Conservation (phyloP, 495 filamentous ascomycete species). For the Lentithecium fluviatile region DNA sequence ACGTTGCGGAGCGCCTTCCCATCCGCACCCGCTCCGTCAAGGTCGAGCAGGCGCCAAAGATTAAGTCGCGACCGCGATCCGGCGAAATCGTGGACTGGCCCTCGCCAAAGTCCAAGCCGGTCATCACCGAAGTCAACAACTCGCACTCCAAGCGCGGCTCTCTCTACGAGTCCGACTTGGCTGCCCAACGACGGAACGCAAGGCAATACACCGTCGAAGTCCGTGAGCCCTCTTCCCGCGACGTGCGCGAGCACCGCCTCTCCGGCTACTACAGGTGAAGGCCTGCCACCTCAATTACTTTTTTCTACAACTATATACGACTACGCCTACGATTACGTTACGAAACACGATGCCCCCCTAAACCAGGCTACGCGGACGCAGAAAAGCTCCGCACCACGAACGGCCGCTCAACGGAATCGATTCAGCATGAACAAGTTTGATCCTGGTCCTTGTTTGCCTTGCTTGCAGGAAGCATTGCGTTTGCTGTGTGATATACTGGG, state of each 20-base stretch:
- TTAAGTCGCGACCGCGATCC: constrained; percentile 31
- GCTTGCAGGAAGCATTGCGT: constrained; percentile 30
- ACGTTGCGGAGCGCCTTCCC: constrained; percentile 34
- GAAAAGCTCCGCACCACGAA: constrained; percentile 16
- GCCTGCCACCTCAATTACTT: constrained; percentile 2
- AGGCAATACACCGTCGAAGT: constrained; percentile 40
- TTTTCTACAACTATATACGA: constrained; percentile 7
- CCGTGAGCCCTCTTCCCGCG: constrained; percentile 30
- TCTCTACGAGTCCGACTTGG: constrained; percentile 40
- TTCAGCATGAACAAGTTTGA: constrained; percentile 32
- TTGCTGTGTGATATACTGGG: constrained; percentile 25
- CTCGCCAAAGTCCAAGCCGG: constrained; percentile 15
- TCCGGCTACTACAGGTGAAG: constrained; percentile 39
- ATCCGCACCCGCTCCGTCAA: constrained; percentile 29
- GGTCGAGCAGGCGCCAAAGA: constrained; percentile 31
- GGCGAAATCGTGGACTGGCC: constrained; percentile 38
- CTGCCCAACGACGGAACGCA: constrained; percentile 31
- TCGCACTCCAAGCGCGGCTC: constrained; percentile 37
- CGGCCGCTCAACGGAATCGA: constrained; percentile 1
- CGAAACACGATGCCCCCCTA: background rate
- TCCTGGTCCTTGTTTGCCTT: constrained; percentile 24
- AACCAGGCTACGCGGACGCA: constrained; percentile 14
- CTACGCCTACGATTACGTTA: constrained; percentile 4
- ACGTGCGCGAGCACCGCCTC: too few relatives aligned
- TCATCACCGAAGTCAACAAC: constrained; percentile 26